phyloP scores from a whole-genome alignment of 192 early-diverging fungal genomes.

The Rhizoclosmatium sp. region DNA sequence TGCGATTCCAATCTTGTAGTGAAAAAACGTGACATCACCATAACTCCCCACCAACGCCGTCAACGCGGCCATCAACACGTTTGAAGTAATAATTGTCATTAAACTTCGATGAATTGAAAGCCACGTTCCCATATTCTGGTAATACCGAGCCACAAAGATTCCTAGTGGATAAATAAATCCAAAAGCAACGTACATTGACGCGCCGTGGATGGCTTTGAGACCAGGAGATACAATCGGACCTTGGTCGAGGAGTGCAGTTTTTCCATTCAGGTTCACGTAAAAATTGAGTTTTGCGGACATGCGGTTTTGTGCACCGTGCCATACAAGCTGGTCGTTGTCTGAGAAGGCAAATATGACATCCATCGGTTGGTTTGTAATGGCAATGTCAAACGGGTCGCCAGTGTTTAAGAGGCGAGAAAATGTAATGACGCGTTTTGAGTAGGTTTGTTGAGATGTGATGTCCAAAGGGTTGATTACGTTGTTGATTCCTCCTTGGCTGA shows the following conservation, averaged over 20 bases:
- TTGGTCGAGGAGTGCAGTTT: not conserved
- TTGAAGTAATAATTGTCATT: constrained; percentile 38
- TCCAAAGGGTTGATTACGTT: constrained; percentile 28
- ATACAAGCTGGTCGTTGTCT: constrained; percentile 19
- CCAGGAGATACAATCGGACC: too few relatives aligned
- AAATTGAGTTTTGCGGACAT: constrained; percentile 35
- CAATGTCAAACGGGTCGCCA: constrained; percentile 32
- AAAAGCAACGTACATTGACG: constrained; percentile 42
- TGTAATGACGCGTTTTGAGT: constrained; percentile 8
- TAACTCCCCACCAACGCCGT: constrained; percentile 41
- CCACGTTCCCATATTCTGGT: constrained; percentile 33
- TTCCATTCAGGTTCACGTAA: constrained; percentile 5
- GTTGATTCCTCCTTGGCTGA: constrained; percentile 33
- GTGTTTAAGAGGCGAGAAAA: constrained; percentile 25
- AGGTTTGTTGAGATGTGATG: constrained; percentile 17
- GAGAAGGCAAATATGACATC: constrained; percentile 43
- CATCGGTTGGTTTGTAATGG: constrained; percentile 30
- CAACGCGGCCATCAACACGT: constrained; percentile 41
- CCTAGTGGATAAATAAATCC: constrained; percentile 44
- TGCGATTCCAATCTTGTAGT: constrained; percentile 39
- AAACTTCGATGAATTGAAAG: constrained; percentile 38
- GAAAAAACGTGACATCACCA: constrained; percentile 28
- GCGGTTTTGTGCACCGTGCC: constrained; percentile 39
- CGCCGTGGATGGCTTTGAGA: constrained; percentile 40
- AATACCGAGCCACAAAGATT: constrained; percentile 47